Evolutionary conservation across 257 asterid genomes (phyloP).

Genomic region (Marsdenia floribunda): DNA sequence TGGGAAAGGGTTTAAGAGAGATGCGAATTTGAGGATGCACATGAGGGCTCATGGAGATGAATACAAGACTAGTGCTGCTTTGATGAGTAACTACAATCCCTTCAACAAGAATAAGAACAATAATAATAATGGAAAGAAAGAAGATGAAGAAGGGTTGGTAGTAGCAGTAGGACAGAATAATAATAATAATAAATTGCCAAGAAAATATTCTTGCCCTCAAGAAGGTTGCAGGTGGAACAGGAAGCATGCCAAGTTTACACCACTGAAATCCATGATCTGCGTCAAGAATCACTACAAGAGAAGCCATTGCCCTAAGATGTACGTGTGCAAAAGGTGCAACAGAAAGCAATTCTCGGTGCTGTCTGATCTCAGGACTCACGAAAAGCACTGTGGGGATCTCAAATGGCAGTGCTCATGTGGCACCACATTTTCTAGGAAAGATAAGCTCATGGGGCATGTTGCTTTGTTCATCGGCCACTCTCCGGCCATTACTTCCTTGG

Average conservation of each 20-base stretch:
- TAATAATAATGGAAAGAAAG: not conserved
- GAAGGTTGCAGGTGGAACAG: conserved; percentile 77
- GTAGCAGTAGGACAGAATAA: too few relatives aligned
- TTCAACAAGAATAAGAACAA: conserved; percentile 15
- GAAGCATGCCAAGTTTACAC: conserved; percentile 62
- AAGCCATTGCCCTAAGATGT: conserved; percentile 85
- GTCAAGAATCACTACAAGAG: conserved; percentile 80
- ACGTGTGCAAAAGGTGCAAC: conserved; percentile 61
- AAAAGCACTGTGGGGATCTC: conserved; percentile 78
- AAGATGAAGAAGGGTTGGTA: not conserved
- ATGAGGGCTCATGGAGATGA: conserved; percentile 91
- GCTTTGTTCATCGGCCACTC: conserved; percentile 63
- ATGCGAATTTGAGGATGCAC: conserved; percentile 82
- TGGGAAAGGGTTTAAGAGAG: conserved; percentile 82
- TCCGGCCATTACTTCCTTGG: conserved; percentile 31
- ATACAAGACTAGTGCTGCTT: conserved; percentile 65
- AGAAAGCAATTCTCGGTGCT: conserved; percentile 65
- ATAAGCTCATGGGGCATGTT: conserved; percentile 71
- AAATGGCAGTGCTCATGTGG: conserved; percentile 83
- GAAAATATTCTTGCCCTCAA: conserved; percentile 77
- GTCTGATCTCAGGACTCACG: conserved; percentile 71
- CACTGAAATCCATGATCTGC: conserved; percentile 71
- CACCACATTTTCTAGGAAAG: conserved; percentile 72
- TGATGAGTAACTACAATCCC: conserved; percentile 40
- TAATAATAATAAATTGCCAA: not conserved